A percentile compares a stretch with the other conserved stretches of the same genome.
These are phyloP conservation scores for Carex littledalei DNA, from an alignment of 176 grass and related monocot species.

Conservation along the genomic window DNA sequence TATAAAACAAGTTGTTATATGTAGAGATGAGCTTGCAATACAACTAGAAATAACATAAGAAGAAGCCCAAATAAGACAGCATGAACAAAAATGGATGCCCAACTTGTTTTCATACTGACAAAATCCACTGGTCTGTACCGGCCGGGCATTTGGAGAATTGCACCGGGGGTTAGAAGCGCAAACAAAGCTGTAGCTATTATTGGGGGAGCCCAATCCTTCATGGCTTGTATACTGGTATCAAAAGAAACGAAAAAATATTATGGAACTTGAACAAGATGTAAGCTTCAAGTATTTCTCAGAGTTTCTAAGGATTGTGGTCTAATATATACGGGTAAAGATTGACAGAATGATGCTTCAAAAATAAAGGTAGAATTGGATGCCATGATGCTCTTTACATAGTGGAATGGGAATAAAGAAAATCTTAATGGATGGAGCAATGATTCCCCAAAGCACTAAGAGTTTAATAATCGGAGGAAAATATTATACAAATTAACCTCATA, in stretches of 20 bases:
- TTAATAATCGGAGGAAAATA: neutral
- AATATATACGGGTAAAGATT: slow-evolving; percentile 4
- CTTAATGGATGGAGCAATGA: neutral
- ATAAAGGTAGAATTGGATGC: slow-evolving; percentile 17
- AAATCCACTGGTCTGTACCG: slow-evolving; percentile 65
- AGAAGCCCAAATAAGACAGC: slow-evolving; percentile 51
- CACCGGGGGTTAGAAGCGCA: slow-evolving; percentile 69
- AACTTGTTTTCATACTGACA: slow-evolving; percentile 75
- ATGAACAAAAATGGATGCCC: slow-evolving; percentile 65
- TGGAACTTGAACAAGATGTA: neutral
- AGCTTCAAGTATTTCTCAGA: slow-evolving; percentile 9
- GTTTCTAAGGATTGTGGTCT: neutral
- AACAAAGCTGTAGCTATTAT: slow-evolving; percentile 86
- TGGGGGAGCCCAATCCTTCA: slow-evolving; percentile 79
- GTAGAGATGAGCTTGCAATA: slow-evolving; percentile 61
- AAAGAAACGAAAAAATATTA: neutral
- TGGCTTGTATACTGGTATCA: neutral
- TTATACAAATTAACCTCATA: neutral
- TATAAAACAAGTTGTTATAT: slow-evolving; percentile 21
- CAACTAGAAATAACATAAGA: slow-evolving; percentile 61
- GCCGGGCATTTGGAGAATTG: slow-evolving; percentile 76
- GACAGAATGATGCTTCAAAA: neutral
- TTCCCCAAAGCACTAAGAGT: neutral
- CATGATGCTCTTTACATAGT: slow-evolving; percentile 11
- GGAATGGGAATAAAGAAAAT: slow-evolving; percentile 15